These are phyloP conservation scores for Vachellia collinsii DNA, from an alignment of 306 rosid species.

Conservation along the genomic window DNA sequence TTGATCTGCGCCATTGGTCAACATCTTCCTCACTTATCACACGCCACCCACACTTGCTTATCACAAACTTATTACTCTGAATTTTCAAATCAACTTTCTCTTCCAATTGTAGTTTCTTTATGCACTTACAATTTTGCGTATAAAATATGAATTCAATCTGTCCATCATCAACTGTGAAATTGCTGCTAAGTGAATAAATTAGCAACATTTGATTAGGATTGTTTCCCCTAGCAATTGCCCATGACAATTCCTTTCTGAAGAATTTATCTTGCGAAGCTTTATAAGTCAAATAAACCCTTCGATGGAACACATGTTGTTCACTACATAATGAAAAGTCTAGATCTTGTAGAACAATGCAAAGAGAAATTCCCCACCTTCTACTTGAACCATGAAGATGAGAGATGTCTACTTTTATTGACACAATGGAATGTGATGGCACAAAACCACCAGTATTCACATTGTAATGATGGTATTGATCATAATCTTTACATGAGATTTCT, in stretches of 20 bases:
- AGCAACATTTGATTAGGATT: not conserved
- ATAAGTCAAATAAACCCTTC: not conserved
- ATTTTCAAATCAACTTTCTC: no score
- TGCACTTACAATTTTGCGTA: no score
- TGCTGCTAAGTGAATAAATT: no score
- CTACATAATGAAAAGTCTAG: not conserved
- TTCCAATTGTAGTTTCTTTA: no score
- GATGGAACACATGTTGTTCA: not conserved
- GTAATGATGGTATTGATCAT: not conserved
- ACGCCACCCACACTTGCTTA: no score
- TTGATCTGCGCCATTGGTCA: no score
- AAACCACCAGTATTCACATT: not conserved
- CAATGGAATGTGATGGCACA: not conserved
- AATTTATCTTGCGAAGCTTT: not conserved
- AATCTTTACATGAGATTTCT: no score
- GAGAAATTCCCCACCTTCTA: not conserved
- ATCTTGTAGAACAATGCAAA: not conserved
- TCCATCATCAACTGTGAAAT: no score
- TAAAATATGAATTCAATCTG: no score
- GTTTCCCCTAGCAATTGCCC: not conserved
- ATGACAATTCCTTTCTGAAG: not conserved
- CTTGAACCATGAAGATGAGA: not conserved
- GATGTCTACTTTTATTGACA: not conserved
- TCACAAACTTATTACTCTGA: no score
- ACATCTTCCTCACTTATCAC: no score